Base-by-base conservation (phyloP, 75 land plant species). In the Sequoia sempervirens region DNA sequence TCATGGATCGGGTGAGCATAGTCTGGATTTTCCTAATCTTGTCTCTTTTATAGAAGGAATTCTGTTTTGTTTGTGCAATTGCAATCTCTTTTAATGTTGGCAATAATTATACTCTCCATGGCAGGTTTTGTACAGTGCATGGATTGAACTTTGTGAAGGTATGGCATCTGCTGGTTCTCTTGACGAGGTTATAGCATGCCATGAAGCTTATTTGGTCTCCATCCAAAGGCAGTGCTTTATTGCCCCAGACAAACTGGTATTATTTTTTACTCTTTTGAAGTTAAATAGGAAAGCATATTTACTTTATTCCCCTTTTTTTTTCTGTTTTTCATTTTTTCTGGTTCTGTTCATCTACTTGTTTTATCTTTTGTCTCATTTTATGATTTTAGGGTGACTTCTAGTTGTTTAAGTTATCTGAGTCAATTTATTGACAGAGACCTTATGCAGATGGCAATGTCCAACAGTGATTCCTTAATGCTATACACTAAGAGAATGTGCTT, bases 101-200 rank as follows among this genome's bases (percentile, higher is more conserved):
- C 82, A 66, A 23, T 23, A 20, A 58, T 66, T 81, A 64, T 78
- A 45, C 3, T 78, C 26, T n/a, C 12, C 46, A n/a, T 45, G 47
- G 46, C 93, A 96, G 99, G 99, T 95, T 9, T 89, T 93, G 81
- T 97, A 97, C 80, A 95, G 91, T 92, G 92, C 99, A 50, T 97
- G 99, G 99, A 85, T 85, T 83, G 99, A 97, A 86, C 95, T 97
- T 47, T 93, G 95, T 84, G 90, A 92, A 80, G 98, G 95, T 43
- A 93, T 97, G 98, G 92, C 93, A 45, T 76, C 91, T 72, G 97
- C 98, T 68, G 79, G 90, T 20, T 94, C 99, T 61, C 89, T 97
- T 46, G 99, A 97, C 92, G 99, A 94, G 90, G 99, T 95, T 38
- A 97, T 95, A 83, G 95, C 95, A 84, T 97, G 95, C 50, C 99